A percentile compares a stretch with the other conserved stretches of the same genome.
Conservation (phyloP, 306 rosid species). For the Dalbergia cochinchinensis region DNA sequence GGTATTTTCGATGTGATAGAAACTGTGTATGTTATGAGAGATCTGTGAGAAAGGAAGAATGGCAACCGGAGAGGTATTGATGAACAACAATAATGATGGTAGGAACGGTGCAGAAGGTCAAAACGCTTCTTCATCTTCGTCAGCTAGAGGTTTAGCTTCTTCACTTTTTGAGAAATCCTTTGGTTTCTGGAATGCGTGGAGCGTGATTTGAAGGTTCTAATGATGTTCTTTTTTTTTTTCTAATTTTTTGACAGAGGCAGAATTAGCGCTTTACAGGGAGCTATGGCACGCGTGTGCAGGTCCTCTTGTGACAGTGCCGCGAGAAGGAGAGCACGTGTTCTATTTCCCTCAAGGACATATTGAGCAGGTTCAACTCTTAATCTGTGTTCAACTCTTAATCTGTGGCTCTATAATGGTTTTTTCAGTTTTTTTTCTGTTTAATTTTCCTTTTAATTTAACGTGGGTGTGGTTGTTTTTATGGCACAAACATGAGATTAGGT, state of each 20-base stretch:
- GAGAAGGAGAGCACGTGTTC: slow-evolving; percentile 79
- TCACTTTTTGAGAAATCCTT: not conserved
- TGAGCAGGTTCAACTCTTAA: slow-evolving; percentile 69
- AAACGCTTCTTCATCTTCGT: slow-evolving; percentile 48
- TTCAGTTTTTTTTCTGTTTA: too few species aligned
- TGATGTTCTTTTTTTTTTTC: slow-evolving; percentile 14
- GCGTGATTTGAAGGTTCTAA: not conserved
- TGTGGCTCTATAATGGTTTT: not conserved
- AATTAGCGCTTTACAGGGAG: slow-evolving; percentile 82
- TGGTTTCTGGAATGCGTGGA: not conserved
- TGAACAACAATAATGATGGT: slow-evolving; percentile 44
- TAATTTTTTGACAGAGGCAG: slow-evolving; percentile 58
- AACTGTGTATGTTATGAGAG: slow-evolving; percentile 46
- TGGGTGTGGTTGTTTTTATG: slow-evolving; percentile 18
- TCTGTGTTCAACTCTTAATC: slow-evolving; percentile 14
- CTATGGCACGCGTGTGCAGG: slow-evolving; percentile 99
- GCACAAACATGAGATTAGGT: slow-evolving; percentile 56
- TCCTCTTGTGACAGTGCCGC: slow-evolving; percentile 92
- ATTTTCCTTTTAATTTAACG: not conserved
- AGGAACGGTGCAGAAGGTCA: slow-evolving; percentile 53
- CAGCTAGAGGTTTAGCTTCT: slow-evolving; percentile 51
- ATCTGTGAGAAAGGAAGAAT: slow-evolving; percentile 62
- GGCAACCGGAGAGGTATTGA: slow-evolving; percentile 75
- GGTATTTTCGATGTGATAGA: slow-evolving; percentile 16
- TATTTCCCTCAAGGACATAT: slow-evolving; percentile 99